Base-by-base conservation (phyloP, 345 rosid genomes). In the Turnera subulata region DNA sequence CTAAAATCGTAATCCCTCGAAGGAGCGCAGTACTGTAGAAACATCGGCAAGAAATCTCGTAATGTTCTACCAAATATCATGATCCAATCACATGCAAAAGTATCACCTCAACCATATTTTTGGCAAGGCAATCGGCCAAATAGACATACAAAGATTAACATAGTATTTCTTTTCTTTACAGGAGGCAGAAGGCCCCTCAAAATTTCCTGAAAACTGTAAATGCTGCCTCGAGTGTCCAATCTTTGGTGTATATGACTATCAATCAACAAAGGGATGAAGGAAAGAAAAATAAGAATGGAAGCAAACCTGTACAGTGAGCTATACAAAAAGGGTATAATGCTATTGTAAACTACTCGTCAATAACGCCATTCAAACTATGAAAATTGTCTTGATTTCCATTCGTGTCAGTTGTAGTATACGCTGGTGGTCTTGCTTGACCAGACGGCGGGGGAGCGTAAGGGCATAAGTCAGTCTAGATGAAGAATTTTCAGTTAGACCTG, bases 401-500 rank as follows among this genome's bases (percentile, higher is more conserved):
- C n/a, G 72, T 50, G 51, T 75, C 63, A 1, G 73, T 56, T 1
- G 58, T 13, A 11, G 65, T 20, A 11, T 76, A 61, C 22, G 65
- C 56, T 19, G 79, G 78, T 6, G 69, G 52, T 73, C 76, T 70
- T 9, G 53, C 57, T 17, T 59, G 78, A 40, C 72, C 5, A 22
- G 78, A 46, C 51, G 71, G 81, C 9, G 85, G 76, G 1, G 92
- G 91, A 35, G 96, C 99, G 94, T 69, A 43, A 93, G 94, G 1
- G 97, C 90, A 65, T 87, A 89, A 5, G 95, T 80, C 44, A 87
- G 80, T 55, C 80, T 80, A 42, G 84, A 83, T 19, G 97, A 80
- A 3, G 99, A 82, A 80, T 61, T 80, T 71, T 93, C 99, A 2
- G 89, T 93, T 40, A 93, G 79, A 67, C 99, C 99, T 24, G 99